Conservation (phyloP, 371 early-diverging fungal genomes). For the Mucor velutinosus region DNA sequence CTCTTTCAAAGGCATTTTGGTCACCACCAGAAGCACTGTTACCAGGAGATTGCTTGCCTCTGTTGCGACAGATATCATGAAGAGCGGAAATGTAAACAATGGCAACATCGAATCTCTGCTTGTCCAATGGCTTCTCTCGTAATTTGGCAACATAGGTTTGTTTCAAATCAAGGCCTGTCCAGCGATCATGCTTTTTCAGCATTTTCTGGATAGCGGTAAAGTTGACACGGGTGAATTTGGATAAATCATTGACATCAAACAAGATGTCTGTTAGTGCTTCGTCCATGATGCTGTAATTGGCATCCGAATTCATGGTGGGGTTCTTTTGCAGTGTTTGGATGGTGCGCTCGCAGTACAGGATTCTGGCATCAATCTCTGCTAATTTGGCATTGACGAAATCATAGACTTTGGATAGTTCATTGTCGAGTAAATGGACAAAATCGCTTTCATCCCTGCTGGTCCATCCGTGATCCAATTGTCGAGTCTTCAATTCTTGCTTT, state of each 20-base stretch:
- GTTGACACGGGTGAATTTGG: slow-evolving; percentile 90
- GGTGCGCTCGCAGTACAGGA: slow-evolving; percentile 66
- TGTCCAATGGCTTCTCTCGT: slow-evolving; percentile 29
- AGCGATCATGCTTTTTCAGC: slow-evolving; percentile 89
- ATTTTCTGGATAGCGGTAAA: slow-evolving; percentile 94
- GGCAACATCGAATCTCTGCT: slow-evolving; percentile 32
- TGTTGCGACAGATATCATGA: slow-evolving; percentile 28
- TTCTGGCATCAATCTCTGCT: slow-evolving; percentile 79
- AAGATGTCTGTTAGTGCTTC: slow-evolving; percentile 31
- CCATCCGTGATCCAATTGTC: slow-evolving; percentile 41
- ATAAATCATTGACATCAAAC: slow-evolving; percentile 83
- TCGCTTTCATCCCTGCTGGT: slow-evolving; percentile 74
- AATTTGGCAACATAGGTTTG: slow-evolving; percentile 20
- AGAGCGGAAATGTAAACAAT: slow-evolving; percentile 30
- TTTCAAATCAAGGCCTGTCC: slow-evolving; percentile 24
- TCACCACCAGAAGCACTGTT: slow-evolving; percentile 28
- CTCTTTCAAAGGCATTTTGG: slow-evolving; percentile 32
- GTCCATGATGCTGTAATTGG: slow-evolving; percentile 51
- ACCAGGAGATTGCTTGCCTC: slow-evolving; percentile 26
- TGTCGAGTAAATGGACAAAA: slow-evolving; percentile 78
- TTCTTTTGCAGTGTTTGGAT: slow-evolving; percentile 26
- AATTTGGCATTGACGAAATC: slow-evolving; percentile 60
- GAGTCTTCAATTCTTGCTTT: slow-evolving; percentile 78
- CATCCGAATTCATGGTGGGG: slow-evolving; percentile 35
- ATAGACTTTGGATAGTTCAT: slow-evolving; percentile 82